Evolutionary conservation across 2,329 filamentous ascomycete species (phyloP), one percentile per base, ranked within the genome.

Genomic region (Xylaria sp.): DNA sequence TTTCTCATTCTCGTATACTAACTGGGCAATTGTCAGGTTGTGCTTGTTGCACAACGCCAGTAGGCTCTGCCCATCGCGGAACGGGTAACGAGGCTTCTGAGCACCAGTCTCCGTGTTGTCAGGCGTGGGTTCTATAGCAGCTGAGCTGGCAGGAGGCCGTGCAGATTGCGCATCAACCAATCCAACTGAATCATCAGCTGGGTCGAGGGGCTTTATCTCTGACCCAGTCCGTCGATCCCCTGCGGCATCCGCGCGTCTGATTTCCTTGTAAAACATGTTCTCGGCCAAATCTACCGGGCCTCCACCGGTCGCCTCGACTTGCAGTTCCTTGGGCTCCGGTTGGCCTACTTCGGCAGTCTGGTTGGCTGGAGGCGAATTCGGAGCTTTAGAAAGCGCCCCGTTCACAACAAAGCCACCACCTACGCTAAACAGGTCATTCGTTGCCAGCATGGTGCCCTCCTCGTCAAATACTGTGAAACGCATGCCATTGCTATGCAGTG

Each of bases 321-420:
- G 68, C 17, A 71, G 58, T 6, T 74, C 69, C 2, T 66, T 67
- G 0, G 66, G 44, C 19, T 70, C 66, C 25, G 62, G 33, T 33
- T 59, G 51, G 15, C 62, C 41, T 2, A 58, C 56, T 41, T 68
- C 64, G 8, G 57, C 27, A 27, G 53, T 44, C 44, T 66, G 47
- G 3, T 37, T 60, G 10, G 60, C 53, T 3, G 69, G 23, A 9
- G 69, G 62, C 0, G 68, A 65, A n/a, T 68, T 71, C 4, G 77
- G 66, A 15, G 75, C 74, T 25, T 79, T 80, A 8, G 80, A 82
- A 52, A 83, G 69, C 15, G 81, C 75, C 10, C 81, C 81, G 48
- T 83, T 83, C 54, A 83, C 81, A 37, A 83, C 81, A 54, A 83
- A 83, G 1, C 81, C 81, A n/a, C 81, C 81, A 1, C 81, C 81